phyloP scores from a whole-genome alignment of 179 eudicot species.

The Sideroxylon spinosum region DNA sequence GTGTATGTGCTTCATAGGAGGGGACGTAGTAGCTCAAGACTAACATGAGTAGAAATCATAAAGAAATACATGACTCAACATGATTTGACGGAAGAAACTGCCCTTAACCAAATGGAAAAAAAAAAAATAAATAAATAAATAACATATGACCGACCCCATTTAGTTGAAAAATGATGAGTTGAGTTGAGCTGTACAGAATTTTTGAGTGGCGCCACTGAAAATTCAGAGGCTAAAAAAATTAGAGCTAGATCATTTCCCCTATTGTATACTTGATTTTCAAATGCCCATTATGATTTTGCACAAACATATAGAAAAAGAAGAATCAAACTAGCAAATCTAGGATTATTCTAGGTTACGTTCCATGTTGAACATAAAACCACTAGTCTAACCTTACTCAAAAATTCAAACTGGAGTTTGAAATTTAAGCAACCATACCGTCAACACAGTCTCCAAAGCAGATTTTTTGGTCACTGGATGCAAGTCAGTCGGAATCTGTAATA shows the following conservation, averaged over 20 bases:
- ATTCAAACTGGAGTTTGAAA: not conserved
- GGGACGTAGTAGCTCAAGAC: too few species aligned
- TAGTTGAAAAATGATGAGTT: too few species aligned
- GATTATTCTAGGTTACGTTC: slow-evolving; percentile 6
- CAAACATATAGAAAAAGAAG: not conserved
- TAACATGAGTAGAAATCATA: too few species aligned
- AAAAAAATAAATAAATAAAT: too few species aligned
- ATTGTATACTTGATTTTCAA: not conserved
- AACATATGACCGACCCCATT: too few species aligned
- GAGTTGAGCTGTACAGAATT: not conserved
- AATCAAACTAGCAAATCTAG: not conserved
- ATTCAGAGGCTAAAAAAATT: not conserved
- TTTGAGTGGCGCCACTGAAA: not conserved
- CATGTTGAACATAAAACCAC: not conserved
- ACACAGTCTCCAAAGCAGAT: slow-evolving; percentile 90
- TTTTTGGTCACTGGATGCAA: slow-evolving; percentile 83
- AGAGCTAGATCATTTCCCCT: not conserved
- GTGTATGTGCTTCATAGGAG: too few species aligned
- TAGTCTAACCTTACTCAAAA: not conserved
- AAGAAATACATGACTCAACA: too few species aligned
- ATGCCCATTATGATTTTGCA: not conserved
- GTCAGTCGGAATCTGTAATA: slow-evolving; percentile 79
- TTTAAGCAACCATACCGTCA: slow-evolving; percentile 57
- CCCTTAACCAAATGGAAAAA: too few species aligned
- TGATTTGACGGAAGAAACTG: too few species aligned